Evolutionary conservation across 2,329 filamentous ascomycete species (phyloP).

Genomic region (Alternaria sp.): DNA sequence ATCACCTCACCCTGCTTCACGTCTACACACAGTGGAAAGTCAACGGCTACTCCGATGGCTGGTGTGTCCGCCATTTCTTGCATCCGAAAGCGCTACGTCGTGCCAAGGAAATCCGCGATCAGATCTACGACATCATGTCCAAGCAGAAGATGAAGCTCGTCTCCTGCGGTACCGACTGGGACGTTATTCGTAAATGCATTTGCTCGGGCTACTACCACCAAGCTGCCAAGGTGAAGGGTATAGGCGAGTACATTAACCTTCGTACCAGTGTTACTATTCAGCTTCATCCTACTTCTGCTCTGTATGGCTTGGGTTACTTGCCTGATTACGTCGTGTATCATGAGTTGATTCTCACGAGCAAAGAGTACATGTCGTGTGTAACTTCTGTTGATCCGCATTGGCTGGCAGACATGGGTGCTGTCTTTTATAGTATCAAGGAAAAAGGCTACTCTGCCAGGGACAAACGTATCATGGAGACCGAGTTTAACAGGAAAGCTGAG

Average conservation of each 20-base stretch:
- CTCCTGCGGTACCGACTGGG: slow-evolving; percentile 96
- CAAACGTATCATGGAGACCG: slow-evolving; percentile 85
- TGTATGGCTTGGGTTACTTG: slow-evolving; percentile 91
- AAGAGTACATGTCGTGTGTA: slow-evolving; percentile 98
- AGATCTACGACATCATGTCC: slow-evolving; percentile 92
- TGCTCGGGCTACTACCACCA: slow-evolving; percentile 99
- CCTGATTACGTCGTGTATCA: slow-evolving; percentile 99
- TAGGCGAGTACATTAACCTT: slow-evolving; percentile 97
- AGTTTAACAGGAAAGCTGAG: slow-evolving; percentile 93
- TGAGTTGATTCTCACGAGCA: slow-evolving; percentile 94
- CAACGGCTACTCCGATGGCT: slow-evolving; percentile 88
- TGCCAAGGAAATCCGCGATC: slow-evolving; percentile 93
- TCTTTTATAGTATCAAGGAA: slow-evolving; percentile 97
- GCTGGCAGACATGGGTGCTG: slow-evolving; percentile 94
- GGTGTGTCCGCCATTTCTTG: slow-evolving; percentile 93
- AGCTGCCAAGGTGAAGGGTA: slow-evolving; percentile 92
- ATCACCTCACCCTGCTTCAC: slow-evolving; percentile 93
- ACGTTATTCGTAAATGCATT: slow-evolving; percentile 93
- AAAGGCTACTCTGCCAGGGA: slow-evolving; percentile 92
- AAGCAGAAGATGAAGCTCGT: slow-evolving; percentile 88
- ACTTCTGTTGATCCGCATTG: slow-evolving; percentile 96
- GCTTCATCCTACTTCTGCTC: slow-evolving; percentile 89
- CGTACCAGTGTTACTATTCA: slow-evolving; percentile 94
- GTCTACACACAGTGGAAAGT: slow-evolving; percentile 96
- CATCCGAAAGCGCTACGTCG: slow-evolving; percentile 93